Conservation (phyloP, 345 rosid species). For the Gossypium ekmanianum region DNA sequence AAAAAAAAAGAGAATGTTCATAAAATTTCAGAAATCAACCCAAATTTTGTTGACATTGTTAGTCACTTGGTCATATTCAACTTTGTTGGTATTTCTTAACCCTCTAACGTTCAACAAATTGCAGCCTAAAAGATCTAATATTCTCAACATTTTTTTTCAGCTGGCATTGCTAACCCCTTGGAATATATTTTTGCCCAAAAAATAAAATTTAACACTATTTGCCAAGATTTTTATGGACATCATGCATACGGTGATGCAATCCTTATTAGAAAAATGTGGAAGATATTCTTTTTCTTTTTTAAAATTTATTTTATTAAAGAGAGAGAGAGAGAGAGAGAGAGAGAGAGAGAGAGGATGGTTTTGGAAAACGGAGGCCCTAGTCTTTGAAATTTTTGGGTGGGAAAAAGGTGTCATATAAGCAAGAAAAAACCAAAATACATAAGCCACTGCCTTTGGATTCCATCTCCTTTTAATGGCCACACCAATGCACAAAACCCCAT, state of each 20-base stretch:
- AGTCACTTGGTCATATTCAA: neutral
- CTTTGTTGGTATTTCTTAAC: neutral
- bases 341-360: no score
- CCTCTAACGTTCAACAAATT: neutral
- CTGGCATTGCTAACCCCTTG: neutral
- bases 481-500: slow-evolving; percentile 25
- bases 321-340: no score
- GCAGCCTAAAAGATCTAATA: neutral
- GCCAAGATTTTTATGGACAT: neutral
- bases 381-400: neutral
- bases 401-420: neutral
- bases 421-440: neutral
- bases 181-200: neutral
- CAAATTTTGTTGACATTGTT: neutral
- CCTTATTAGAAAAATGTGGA: neutral
- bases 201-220: neutral
- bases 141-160: neutral
- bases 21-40: neutral
- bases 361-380: no score
- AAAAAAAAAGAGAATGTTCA: neutral
- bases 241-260: slow-evolving; percentile 1
- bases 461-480: neutral
- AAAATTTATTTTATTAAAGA: neutral
- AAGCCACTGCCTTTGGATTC: slow-evolving; percentile 27
- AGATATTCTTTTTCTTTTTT: no score